These are phyloP conservation scores for Colletotrichum sansevieriae DNA, from an alignment of 2,329 filamentous ascomycete species.

Conservation along the genomic window DNA sequence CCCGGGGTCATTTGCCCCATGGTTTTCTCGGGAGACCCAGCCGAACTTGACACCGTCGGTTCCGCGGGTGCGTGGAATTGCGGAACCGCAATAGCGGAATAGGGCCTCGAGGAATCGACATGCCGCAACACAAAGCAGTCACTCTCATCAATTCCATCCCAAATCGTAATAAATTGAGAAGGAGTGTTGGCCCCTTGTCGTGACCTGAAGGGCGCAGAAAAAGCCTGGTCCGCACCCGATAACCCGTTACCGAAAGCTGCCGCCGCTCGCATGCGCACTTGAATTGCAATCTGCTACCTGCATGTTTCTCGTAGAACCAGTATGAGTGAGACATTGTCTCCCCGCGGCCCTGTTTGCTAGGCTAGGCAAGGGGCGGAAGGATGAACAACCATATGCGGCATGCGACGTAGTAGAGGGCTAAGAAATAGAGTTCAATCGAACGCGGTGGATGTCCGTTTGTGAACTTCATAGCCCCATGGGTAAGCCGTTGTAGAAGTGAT, in stretches of 20 bases:
- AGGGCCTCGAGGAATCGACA: no score
- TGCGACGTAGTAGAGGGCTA: conserved; percentile 14
- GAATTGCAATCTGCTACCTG: conserved; percentile 18
- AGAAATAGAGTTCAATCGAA: conserved; percentile 23
- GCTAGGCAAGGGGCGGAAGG: conserved; percentile 31
- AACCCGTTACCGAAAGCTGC: not conserved
- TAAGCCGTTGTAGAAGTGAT: not conserved
- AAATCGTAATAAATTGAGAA: no score
- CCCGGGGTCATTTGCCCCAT: conserved; percentile 5
- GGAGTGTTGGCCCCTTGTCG: no score
- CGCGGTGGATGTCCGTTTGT: conserved; percentile 14
- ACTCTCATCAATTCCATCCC: no score
- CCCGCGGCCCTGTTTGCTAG: not conserved
- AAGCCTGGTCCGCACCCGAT: no score
- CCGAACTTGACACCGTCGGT: conserved; percentile 19
- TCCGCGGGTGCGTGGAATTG: conserved; percentile 8
- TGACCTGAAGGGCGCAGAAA: not conserved
- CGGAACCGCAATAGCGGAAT: not conserved
- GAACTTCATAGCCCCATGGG: conserved; percentile 13
- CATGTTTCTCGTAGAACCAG: conserved; percentile 23
- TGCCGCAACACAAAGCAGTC: no score
- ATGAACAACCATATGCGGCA: conserved; percentile 26
- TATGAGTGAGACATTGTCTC: conserved; percentile 17
- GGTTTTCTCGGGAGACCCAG: conserved; percentile 18
- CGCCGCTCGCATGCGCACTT: conserved; percentile 11